These are phyloP conservation scores for Gautieria morchelliformis DNA, from an alignment of 768 basidiomycete species.

Conservation along the genomic window DNA sequence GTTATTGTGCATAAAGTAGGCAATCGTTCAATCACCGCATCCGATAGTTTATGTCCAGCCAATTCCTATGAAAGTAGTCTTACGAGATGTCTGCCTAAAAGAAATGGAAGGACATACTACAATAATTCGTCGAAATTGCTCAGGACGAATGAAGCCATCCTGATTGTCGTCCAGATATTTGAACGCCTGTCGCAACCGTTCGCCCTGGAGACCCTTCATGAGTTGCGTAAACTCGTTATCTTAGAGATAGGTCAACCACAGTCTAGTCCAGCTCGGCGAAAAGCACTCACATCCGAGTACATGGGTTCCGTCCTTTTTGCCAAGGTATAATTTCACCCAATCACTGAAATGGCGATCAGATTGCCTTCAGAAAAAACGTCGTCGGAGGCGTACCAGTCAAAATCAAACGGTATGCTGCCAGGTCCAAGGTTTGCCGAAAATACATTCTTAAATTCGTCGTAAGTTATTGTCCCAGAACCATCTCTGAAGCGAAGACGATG, in stretches of 20 bases:
- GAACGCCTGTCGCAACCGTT: slow-evolving; percentile 94
- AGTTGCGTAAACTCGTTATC: slow-evolving; percentile 97
- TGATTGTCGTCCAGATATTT: slow-evolving; percentile 81
- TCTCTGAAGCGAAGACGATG: slow-evolving; percentile 41
- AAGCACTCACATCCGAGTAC: slow-evolving; percentile 75
- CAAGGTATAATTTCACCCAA: slow-evolving; percentile 95
- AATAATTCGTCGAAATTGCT: slow-evolving; percentile 93
- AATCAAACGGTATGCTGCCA: slow-evolving; percentile 88
- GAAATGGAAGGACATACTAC: slow-evolving; percentile 42
- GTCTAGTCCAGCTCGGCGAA: neutral
- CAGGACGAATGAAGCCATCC: slow-evolving; percentile 89
- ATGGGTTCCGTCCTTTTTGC: slow-evolving; percentile 83
- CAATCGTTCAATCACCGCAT: slow-evolving; percentile 83
- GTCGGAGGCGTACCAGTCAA: slow-evolving; percentile 55
- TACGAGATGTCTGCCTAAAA: neutral
- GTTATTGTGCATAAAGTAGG: slow-evolving; percentile 87
- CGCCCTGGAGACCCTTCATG: slow-evolving; percentile 98
- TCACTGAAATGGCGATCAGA: slow-evolving; percentile 37
- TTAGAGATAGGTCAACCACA: slow-evolving; percentile 19
- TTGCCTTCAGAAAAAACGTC: slow-evolving; percentile 6
- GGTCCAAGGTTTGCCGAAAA: slow-evolving; percentile 71
- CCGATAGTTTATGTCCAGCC: slow-evolving; percentile 94
- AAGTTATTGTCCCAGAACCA: slow-evolving; percentile 84
- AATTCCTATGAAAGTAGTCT: slow-evolving; percentile 55
- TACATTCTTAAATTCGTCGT: slow-evolving; percentile 90